These are phyloP conservation scores for Nicotiana undulata DNA, from an alignment of 257 asterid species.

Conservation along the genomic window DNA sequence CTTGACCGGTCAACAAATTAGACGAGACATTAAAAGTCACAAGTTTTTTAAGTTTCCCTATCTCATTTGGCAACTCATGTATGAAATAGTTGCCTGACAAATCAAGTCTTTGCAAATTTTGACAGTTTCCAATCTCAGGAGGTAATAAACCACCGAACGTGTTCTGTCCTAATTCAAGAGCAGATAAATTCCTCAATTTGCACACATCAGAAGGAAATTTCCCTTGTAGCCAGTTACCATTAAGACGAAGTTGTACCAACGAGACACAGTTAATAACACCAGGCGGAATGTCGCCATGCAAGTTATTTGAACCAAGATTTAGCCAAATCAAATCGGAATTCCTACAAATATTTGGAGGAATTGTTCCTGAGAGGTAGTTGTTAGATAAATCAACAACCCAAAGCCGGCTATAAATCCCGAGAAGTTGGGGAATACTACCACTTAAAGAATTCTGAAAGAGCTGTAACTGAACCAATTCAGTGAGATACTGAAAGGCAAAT, in stretches of 20 bases:
- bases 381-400: constrained; percentile 81
- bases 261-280: constrained; percentile 54
- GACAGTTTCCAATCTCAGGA: constrained; percentile 48
- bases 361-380: constrained; percentile 56
- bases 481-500: constrained; percentile 55
- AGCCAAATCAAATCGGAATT: constrained; percentile 49
- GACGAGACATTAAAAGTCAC: constrained; percentile 70
- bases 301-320: constrained; percentile 55
- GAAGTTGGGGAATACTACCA: constrained; percentile 62
- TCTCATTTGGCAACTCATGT: constrained; percentile 56
- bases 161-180: constrained; percentile 72
- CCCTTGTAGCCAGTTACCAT: constrained; percentile 50
- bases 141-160: constrained; percentile 58
- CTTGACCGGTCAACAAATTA: constrained; percentile 43
- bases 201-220: constrained; percentile 66
- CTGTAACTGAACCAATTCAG: constrained; percentile 54
- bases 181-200: constrained; percentile 55
- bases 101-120: constrained; percentile 74
- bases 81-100: constrained; percentile 59
- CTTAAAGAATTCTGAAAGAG: constrained; percentile 56
- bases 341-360: constrained; percentile 60
- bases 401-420: constrained; percentile 56
- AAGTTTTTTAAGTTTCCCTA: constrained; percentile 55
- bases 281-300: constrained; percentile 56
- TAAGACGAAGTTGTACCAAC: constrained; percentile 61